phyloP scores from a whole-genome alignment of 116 monocot genomes.

The Iris pallida region DNA sequence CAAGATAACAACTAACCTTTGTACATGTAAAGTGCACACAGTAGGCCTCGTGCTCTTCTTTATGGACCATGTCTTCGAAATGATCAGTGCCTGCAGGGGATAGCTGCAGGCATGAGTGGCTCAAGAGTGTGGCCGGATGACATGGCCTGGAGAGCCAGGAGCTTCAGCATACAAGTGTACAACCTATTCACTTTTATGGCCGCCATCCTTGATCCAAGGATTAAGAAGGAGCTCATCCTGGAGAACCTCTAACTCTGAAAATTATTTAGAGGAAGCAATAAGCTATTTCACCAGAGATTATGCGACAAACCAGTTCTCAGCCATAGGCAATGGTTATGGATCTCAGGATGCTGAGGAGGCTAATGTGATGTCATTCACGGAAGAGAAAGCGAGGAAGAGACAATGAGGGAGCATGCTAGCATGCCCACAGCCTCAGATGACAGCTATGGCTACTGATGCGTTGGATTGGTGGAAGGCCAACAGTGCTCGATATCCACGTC shows the following conservation, averaged over 20 bases:
- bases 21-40: conserved; percentile 54
- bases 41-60: conserved; percentile 82
- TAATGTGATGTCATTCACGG: conserved; percentile 65
- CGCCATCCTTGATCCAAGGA: conserved; percentile 86
- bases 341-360: conserved; percentile 37
- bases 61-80: conserved; percentile 82
- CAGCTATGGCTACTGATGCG: conserved; percentile 54
- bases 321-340: conserved; percentile 25
- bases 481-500: conserved; percentile 55
- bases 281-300: conserved; percentile 56
- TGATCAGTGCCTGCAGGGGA: conserved; percentile 51
- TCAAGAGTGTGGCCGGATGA: conserved; percentile 65
- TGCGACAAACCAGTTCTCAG: conserved; percentile 27
- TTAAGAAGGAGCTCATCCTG: conserved; percentile 73
- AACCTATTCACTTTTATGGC: conserved; percentile 64
- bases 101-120: conserved; percentile 60
- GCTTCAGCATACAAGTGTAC: conserved; percentile 45
- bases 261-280: conserved; percentile 74
- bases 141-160: conserved; percentile 53
- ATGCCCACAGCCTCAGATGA: conserved; percentile 34
- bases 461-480: conserved; percentile 90
- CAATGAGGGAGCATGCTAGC: conserved; percentile 36
- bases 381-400: conserved; percentile 82
- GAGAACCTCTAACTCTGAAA: conserved; percentile 70
- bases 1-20: conserved; percentile 72